A percentile compares a stretch with the other conserved stretches of the same genome.
Evolutionary conservation across 768 basidiomycete genomes (phyloP).

Genomic region (Auricularia sp.): DNA sequence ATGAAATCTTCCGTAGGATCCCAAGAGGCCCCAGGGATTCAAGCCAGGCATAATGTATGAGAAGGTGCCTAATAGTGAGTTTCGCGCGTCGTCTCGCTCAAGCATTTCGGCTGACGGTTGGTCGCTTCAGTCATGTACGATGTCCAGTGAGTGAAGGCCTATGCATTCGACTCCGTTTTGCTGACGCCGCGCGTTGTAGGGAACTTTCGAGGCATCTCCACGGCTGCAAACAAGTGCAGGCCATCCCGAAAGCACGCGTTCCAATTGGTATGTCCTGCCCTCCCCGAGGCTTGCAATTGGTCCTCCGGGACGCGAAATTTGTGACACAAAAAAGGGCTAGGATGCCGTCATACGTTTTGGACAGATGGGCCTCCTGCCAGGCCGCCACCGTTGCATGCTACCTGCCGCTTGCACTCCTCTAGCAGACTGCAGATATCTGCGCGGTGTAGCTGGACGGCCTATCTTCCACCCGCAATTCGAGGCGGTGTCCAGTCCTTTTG

Average conservation of each 20-base stretch:
- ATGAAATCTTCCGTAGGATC: slow-evolving; percentile 21
- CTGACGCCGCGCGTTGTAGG: slow-evolving; percentile 13
- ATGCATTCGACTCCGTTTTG: neutral
- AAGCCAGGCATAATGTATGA: slow-evolving; percentile 15
- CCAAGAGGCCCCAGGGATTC: slow-evolving; percentile 19
- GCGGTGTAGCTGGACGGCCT: no score
- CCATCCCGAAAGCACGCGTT: slow-evolving; percentile 28
- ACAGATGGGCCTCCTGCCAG: no score
- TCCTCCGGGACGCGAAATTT: no score
- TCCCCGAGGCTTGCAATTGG: neutral
- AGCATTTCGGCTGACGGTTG: neutral
- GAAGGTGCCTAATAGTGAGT: slow-evolving; percentile 21
- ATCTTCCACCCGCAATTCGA: no score
- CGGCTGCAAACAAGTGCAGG: slow-evolving; percentile 24
- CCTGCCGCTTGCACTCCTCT: no score
- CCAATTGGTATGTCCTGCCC: slow-evolving; percentile 30
- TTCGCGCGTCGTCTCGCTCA: neutral
- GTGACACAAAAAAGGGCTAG: no score
- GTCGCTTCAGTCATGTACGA: slow-evolving; percentile 21
- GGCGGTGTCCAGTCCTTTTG: no score
- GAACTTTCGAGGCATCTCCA: slow-evolving; percentile 22
- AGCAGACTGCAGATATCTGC: no score
- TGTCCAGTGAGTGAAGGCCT: slow-evolving; percentile 14
- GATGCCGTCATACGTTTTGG: no score
- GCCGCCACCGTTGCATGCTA: no score